Percentiles rank a stretch among this genome's conserved stretches.
Evolutionary conservation across 2,329 filamentous ascomycete species (phyloP).

Genomic region (Pleurostoma richardsiae): DNA sequence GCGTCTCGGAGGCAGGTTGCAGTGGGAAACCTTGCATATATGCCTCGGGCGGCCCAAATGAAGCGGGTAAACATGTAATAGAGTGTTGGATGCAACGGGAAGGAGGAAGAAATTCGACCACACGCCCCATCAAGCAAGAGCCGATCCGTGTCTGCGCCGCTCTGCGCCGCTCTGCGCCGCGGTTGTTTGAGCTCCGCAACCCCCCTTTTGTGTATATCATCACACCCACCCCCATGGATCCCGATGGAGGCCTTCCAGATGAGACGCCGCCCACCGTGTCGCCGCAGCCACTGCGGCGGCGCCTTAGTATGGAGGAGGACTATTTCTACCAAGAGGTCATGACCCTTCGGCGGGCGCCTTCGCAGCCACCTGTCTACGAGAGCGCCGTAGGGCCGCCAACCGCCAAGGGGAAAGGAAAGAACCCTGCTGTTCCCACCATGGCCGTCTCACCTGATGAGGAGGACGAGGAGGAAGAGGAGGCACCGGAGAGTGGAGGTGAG

Average conservation of each 20-base stretch:
- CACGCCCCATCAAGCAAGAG: background rate
- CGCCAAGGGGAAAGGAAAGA: conserved; percentile 12
- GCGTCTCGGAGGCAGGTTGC: too few relatives aligned
- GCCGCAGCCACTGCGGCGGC: conserved; percentile 32
- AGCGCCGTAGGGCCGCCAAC: conserved; percentile 4
- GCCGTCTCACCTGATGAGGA: too few relatives aligned
- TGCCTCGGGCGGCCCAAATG: background rate
- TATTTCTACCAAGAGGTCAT: conserved; percentile 47
- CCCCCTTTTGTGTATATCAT: background rate
- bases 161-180: background rate
- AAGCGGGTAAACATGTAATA: background rate
- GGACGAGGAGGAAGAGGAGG: background rate
- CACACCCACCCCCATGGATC: conserved; percentile 18
- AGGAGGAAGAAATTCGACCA: background rate
- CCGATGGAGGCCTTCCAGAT: conserved; percentile 8
- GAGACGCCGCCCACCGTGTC: conserved; percentile 18
- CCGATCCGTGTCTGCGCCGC: background rate
- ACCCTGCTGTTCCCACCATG: background rate
- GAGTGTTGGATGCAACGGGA: background rate
- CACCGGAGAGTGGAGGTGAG: conserved; percentile 21
- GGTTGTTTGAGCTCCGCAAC: background rate
- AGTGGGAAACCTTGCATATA: too few relatives aligned
- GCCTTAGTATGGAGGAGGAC: conserved; percentile 52
- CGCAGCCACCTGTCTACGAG: conserved; percentile 42
- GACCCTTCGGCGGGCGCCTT: conserved; percentile 37